Percentiles rank a stretch among this genome's conserved stretches.
phyloP scores from a whole-genome alignment of 2,329 filamentous ascomycete species.

The Alternaria sp. region DNA sequence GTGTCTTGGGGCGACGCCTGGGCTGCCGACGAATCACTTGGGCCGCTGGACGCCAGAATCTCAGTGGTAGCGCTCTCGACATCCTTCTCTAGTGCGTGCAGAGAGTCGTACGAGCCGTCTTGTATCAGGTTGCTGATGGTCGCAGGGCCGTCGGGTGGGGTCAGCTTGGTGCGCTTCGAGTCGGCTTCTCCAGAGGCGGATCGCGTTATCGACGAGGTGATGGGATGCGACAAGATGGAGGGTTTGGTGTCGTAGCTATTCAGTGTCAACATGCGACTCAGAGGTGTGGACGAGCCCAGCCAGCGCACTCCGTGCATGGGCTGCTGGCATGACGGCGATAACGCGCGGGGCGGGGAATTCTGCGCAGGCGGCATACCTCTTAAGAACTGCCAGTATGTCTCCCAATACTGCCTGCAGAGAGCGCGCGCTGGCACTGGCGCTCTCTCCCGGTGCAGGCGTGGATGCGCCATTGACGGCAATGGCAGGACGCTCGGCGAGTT shows the following conservation, averaged over 20 bases:
- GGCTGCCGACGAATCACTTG: constrained; percentile 19
- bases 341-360: neutral
- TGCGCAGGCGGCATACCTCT: constrained; percentile 39
- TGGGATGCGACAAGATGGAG: constrained; percentile 52
- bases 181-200: constrained; percentile 50
- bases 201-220: constrained; percentile 39
- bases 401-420: constrained; percentile 42
- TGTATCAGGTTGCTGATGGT: constrained; percentile 50
- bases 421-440: constrained; percentile 27
- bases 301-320: neutral
- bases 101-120: constrained; percentile 48
- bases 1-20: constrained; percentile 47
- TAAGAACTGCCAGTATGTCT: constrained; percentile 52
- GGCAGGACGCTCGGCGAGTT: constrained; percentile 49
- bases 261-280: constrained; percentile 17
- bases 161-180: constrained; percentile 55
- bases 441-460: constrained; percentile 22
- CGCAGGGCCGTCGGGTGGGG: constrained; percentile 37
- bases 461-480: constrained; percentile 40
- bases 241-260: constrained; percentile 53
- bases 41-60: constrained; percentile 46
- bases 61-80: constrained; percentile 49
- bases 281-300: neutral
- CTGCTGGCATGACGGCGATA: neutral
- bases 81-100: constrained; percentile 53